phyloP scores from a whole-genome alignment of 805 yeast genomes.

The Yamadazyma akitaensis region DNA sequence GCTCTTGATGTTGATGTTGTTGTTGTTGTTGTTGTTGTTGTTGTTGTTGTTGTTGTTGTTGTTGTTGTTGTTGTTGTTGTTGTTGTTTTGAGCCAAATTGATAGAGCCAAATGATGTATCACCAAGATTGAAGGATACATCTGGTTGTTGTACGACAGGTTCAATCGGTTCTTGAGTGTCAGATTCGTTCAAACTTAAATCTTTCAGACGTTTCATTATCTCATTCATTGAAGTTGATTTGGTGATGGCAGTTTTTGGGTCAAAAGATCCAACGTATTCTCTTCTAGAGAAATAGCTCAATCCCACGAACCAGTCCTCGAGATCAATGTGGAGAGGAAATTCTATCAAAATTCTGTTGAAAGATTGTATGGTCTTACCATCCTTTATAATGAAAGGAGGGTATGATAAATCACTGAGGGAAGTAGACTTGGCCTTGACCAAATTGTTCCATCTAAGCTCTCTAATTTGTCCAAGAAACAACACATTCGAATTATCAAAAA shows the following conservation, averaged over 20 bases:
- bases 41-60: too few relatives aligned
- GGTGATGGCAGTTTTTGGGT: conserved; percentile 9
- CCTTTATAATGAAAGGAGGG: conserved; percentile 29
- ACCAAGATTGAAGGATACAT: conserved; percentile 4
- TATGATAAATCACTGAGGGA: conserved; percentile 19
- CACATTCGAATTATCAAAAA: conserved; percentile 56
- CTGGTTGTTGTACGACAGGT: neutral
- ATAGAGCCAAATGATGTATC: conserved; percentile 5
- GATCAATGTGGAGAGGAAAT: conserved; percentile 64
- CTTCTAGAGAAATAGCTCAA: conserved; percentile 59
- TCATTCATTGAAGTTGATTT: conserved; percentile 7
- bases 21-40: too few relatives aligned
- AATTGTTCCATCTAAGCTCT: conserved; percentile 47
- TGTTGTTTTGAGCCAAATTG: neutral
- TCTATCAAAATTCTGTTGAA: conserved; percentile 49
- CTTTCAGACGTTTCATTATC: conserved; percentile 6
- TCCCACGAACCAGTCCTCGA: conserved; percentile 76
- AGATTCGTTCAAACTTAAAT: neutral
- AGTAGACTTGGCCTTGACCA: conserved; percentile 27
- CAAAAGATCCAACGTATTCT: conserved; percentile 45
- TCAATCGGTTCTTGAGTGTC: neutral
- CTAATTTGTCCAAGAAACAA: conserved; percentile 56
- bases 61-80: too few relatives aligned
- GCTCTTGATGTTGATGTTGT: too few relatives aligned
- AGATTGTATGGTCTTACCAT: conserved; percentile 30